A percentile compares a stretch with the other conserved stretches of the same genome.
Conservation (phyloP, 2,329 filamentous ascomycete genomes). For the Colletotrichum australisinense region DNA sequence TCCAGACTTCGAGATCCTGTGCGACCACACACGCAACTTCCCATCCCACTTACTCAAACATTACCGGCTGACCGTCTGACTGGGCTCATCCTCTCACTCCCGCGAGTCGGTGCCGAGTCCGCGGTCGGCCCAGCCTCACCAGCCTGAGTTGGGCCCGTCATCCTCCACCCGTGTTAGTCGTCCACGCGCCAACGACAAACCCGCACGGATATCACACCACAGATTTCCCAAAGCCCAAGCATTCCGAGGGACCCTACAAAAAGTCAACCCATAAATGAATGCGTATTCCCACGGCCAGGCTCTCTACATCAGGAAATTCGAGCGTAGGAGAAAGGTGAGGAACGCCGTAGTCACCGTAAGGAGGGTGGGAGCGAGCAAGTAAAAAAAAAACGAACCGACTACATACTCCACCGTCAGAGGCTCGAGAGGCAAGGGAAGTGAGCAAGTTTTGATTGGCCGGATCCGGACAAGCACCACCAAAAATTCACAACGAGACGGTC, state of each 20-base stretch:
- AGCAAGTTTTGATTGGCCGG: constrained; percentile 61
- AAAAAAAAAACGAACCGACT: not conserved
- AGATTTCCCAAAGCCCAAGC: not conserved
- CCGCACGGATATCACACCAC: constrained; percentile 12
- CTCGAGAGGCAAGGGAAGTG: constrained; percentile 40
- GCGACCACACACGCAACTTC: constrained; percentile 3
- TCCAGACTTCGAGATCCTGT: not conserved
- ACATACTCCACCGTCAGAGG: constrained; percentile 31
- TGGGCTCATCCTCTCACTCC: not conserved
- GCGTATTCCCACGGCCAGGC: not conserved
- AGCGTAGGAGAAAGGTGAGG: too few relatives aligned
- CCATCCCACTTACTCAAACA: not conserved
- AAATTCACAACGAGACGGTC: constrained; percentile 32
- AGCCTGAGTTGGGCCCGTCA: too few relatives aligned
- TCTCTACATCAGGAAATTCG: constrained; percentile 19
- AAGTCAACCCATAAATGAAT: too few relatives aligned
- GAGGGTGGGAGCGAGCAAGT: constrained; percentile 33
- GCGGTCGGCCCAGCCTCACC: constrained; percentile 11
- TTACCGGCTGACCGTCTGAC: not conserved
- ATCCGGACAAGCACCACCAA: constrained; percentile 17
- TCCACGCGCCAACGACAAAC: not conserved
- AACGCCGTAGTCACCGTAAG: too few relatives aligned
- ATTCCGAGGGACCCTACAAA: too few relatives aligned
- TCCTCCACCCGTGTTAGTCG: constrained; percentile 10
- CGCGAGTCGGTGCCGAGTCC: constrained; percentile 4